phyloP scores from a whole-genome alignment of 306 rosid species.

The Nissolia schottii region DNA sequence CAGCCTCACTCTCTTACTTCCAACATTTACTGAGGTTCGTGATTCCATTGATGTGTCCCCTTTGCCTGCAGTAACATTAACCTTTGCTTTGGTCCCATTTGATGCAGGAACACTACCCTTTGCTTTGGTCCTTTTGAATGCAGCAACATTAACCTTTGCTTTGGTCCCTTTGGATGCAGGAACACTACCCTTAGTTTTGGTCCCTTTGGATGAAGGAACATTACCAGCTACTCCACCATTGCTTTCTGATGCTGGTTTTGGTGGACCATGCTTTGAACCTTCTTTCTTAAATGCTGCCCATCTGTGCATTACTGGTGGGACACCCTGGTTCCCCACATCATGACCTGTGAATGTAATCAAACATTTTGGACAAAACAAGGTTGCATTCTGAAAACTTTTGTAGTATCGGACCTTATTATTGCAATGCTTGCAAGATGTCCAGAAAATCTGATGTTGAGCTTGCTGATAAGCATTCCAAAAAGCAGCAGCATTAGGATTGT shows the following conservation, averaged over 20 bases:
- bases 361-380: constrained; percentile 49
- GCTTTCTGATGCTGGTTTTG: constrained; percentile 13
- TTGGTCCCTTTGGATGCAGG: constrained; percentile 11
- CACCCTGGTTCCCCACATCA: constrained; percentile 22
- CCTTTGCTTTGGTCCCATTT: too few species aligned
- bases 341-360: constrained; percentile 37
- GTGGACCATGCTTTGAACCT: constrained; percentile 19
- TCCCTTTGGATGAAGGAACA: too few species aligned
- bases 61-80: too few species aligned
- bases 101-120: constrained; percentile 25
- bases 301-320: constrained; percentile 20
- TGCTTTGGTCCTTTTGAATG: constrained; percentile 25
- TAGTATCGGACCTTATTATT: constrained; percentile 35
- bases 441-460: constrained; percentile 40
- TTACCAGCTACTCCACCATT: constrained; percentile 25
- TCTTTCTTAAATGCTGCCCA: constrained; percentile 19
- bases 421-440: constrained; percentile 64
- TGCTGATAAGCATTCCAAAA: constrained; percentile 21
- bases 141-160: too few species aligned
- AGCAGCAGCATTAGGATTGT: constrained; percentile 7
- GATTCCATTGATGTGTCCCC: constrained; percentile 30
- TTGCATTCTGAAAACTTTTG: constrained; percentile 5
- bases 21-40: constrained; percentile 28
- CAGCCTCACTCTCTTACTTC: constrained; percentile 50
- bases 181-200: constrained; percentile 19